Percentiles rank a stretch among this genome's conserved stretches.
Evolutionary conservation across 2,329 filamentous ascomycete species (phyloP).

Genomic region (Massarina eburnea): DNA sequence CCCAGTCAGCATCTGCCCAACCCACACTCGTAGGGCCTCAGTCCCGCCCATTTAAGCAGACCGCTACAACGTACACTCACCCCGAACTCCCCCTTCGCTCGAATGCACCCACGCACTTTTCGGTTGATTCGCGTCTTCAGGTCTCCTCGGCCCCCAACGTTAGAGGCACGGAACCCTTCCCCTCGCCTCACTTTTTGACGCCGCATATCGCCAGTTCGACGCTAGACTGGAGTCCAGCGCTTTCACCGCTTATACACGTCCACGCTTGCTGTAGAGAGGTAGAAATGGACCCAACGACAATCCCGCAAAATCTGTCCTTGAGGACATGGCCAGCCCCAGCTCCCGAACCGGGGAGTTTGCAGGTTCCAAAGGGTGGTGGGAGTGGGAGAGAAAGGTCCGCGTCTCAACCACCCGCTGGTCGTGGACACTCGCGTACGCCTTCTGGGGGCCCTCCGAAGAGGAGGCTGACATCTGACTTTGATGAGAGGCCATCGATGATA

Average conservation of each 20-base stretch:
- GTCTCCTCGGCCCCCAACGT: not conserved
- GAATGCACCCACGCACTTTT: not conserved
- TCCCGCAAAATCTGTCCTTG: no score
- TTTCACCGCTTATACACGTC: not conserved
- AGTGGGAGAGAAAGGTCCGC: not conserved
- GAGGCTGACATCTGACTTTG: conserved; percentile 2
- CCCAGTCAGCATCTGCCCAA: not conserved
- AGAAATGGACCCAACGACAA: not conserved
- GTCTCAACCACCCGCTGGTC: conserved; percentile 1
- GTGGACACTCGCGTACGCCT: not conserved
- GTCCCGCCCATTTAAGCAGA: conserved; percentile 4
- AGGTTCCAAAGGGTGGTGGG: not conserved
- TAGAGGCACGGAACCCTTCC: not conserved
- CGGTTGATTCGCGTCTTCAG: not conserved
- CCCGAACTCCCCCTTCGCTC: not conserved
- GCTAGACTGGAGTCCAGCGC: not conserved
- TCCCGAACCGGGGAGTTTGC: not conserved
- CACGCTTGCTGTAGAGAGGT: not conserved
- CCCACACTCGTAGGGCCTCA: not conserved
- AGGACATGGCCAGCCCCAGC: not conserved
- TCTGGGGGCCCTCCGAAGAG: conserved; percentile 1
- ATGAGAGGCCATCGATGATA: no score
- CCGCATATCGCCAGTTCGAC: not conserved
- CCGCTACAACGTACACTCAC: not conserved
- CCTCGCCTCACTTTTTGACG: not conserved